Conservation (phyloP, 2,329 filamentous ascomycete genomes). For the Anisogramma anomala region DNA sequence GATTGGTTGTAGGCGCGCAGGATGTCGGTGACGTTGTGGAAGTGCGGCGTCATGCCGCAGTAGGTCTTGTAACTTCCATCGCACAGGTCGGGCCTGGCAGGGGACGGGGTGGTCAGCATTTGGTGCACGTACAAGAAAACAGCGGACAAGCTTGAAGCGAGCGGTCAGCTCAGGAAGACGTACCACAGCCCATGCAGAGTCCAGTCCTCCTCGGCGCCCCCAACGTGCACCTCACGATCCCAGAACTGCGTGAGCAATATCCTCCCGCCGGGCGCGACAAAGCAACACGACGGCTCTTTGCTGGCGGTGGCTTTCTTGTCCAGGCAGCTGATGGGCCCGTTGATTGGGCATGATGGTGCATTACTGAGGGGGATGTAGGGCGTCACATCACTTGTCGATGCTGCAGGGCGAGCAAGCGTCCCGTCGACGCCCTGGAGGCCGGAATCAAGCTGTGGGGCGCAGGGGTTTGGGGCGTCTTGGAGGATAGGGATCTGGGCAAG, state of each 20-base stretch:
- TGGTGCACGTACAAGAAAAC: background rate
- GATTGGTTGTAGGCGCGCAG: constrained; percentile 28
- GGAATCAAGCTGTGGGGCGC: constrained; percentile 13
- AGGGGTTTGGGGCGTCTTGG: constrained; percentile 17
- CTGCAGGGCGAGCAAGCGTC: background rate
- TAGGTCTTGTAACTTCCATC: constrained; percentile 32
- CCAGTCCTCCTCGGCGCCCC: constrained; percentile 32
- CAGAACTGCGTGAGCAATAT: constrained; percentile 34
- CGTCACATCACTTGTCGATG: constrained; percentile 15
- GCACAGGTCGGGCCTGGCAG: constrained; percentile 31
- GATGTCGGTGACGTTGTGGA: constrained; percentile 32
- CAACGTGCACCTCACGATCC: constrained; percentile 29
- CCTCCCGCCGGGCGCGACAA: constrained; percentile 30
- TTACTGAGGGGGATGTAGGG: constrained; percentile 27
- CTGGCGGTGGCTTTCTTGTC: constrained; percentile 24
- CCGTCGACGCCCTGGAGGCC: constrained; percentile 14
- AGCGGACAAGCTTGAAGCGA: no score
- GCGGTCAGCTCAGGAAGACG: constrained; percentile 9
- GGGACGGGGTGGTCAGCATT: background rate
- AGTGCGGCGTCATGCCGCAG: constrained; percentile 31
- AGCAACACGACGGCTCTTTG: constrained; percentile 29
- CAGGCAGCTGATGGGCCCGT: constrained; percentile 31
- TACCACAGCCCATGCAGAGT: constrained; percentile 34
- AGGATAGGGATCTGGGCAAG: constrained; percentile 24
- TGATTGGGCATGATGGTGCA: constrained; percentile 29